Percentiles rank a stretch among this genome's conserved stretches.
Evolutionary conservation across 768 basidiomycete genomes (phyloP).

Genomic region (Tulasnella sp.): DNA sequence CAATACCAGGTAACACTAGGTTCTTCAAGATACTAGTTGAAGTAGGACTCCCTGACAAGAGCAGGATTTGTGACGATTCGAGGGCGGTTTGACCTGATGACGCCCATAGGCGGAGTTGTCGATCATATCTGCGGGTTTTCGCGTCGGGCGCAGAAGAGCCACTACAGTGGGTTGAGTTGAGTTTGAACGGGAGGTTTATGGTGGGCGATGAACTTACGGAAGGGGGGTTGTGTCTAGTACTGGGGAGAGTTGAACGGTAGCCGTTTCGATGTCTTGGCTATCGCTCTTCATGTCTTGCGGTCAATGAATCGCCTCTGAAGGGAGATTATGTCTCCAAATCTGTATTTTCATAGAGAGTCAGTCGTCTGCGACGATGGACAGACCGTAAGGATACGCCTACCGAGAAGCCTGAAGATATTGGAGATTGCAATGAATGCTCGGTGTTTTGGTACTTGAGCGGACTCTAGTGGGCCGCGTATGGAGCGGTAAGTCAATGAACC

Average conservation of each 20-base stretch:
- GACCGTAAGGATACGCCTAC: too few relatives aligned
- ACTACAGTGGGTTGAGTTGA: not conserved
- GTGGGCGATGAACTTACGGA: not conserved
- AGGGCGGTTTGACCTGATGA: conserved; percentile 81
- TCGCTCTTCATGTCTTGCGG: conserved; percentile 3
- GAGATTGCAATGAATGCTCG: too few relatives aligned
- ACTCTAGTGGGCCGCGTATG: too few relatives aligned
- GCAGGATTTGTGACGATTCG: conserved; percentile 68
- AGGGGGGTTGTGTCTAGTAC: conserved; percentile 1
- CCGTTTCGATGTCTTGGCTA: conserved; percentile 6
- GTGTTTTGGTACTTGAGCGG: too few relatives aligned
- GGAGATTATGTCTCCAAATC: too few relatives aligned
- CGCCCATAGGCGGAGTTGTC: conserved; percentile 92
- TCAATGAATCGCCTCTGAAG: too few relatives aligned
- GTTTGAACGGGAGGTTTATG: not conserved
- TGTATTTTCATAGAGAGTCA: too few relatives aligned
- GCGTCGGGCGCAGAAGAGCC: conserved; percentile 47
- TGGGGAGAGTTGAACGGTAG: conserved; percentile 11
- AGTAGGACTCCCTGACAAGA: conserved; percentile 70
- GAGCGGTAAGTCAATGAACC: too few relatives aligned
- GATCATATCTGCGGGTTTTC: conserved; percentile 86
- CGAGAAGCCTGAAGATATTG: too few relatives aligned
- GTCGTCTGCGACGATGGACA: too few relatives aligned
- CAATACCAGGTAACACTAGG: conserved; percentile 84
- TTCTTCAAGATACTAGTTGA: conserved; percentile 89